Percentiles rank a stretch among this genome's conserved stretches.
Conservation (phyloP, 345 rosid species). For the Odontarrhena argentea region DNA sequence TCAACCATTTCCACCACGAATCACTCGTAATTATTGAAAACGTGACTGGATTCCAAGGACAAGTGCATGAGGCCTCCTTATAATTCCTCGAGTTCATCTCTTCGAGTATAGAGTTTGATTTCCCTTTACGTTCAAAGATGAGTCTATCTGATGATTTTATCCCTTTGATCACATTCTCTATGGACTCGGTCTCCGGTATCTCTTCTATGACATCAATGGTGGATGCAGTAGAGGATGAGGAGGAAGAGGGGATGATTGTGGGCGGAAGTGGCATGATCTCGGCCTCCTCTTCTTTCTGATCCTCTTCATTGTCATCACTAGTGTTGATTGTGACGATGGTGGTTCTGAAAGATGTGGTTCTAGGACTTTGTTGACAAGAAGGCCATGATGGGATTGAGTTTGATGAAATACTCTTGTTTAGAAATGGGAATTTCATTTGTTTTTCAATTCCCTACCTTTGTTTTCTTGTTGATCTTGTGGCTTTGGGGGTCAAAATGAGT, state of each 20-base stretch:
- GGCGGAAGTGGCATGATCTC: background rate
- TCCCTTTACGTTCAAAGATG: conserved; percentile 63
- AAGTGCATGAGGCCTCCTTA: conserved; percentile 32
- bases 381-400: conserved; percentile 53
- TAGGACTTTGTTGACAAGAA: conserved; percentile 65
- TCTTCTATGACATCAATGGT: conserved; percentile 31
- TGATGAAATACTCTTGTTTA: conserved; percentile 40
- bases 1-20: conserved; percentile 92
- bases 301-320: background rate
- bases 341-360: conserved; percentile 63
- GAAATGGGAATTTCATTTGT: conserved; percentile 58
- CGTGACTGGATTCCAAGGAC: conserved; percentile 68
- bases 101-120: conserved; percentile 59
- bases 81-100: conserved; percentile 15
- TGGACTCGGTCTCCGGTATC: conserved; percentile 34
- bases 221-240: conserved; percentile 6
- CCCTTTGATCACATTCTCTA: conserved; percentile 59
- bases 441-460: background rate
- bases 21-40: conserved; percentile 55
- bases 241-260: background rate
- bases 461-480: background rate
- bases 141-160: conserved; percentile 55
- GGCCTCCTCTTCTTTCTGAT: conserved; percentile 11
- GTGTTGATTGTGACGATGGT: conserved; percentile 19
- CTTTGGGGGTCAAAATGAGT: conserved; percentile 14